Percentiles rank a stretch among this genome's conserved stretches.
Evolutionary conservation across 2,329 filamentous ascomycete genomes (phyloP).

Genomic region (Stachybotrys echinatus): DNA sequence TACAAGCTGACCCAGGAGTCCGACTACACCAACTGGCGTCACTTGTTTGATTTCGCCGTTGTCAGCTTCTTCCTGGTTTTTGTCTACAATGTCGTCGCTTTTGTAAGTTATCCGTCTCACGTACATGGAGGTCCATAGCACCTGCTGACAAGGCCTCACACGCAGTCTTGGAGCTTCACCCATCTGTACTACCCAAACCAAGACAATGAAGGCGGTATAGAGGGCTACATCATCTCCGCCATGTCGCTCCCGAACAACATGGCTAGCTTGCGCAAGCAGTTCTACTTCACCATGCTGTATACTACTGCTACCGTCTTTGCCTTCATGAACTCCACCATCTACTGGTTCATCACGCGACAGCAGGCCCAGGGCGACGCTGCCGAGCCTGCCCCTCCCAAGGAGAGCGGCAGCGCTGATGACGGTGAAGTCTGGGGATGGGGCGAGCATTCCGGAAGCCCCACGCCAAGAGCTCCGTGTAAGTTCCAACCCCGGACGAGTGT

Average conservation of each 20-base stretch:
- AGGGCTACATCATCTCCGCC: constrained; percentile 28
- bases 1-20: constrained; percentile 39
- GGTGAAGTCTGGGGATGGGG: constrained; percentile 7
- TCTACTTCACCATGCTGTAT: constrained; percentile 47
- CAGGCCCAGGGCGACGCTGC: constrained; percentile 15
- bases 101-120: constrained; percentile 30
- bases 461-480: constrained; percentile 16
- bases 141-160: neutral
- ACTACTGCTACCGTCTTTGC: constrained; percentile 38
- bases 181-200: constrained; percentile 42
- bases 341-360: constrained; percentile 38
- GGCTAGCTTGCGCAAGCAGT: constrained; percentile 33
- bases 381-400: constrained; percentile 1
- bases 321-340: constrained; percentile 45
- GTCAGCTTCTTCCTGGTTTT: constrained; percentile 37
- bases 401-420: constrained; percentile 3
- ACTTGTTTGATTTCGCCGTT: constrained; percentile 45
- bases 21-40: constrained; percentile 31
- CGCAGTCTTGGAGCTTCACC: constrained; percentile 46
- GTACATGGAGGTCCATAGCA: neutral
- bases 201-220: constrained; percentile 27
- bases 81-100: constrained; percentile 39
- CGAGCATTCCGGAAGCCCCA: neutral
- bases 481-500: constrained; percentile 4
- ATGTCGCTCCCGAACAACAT: constrained; percentile 42